These are phyloP conservation scores for Pseudocercospora vitis DNA, from an alignment of 2,329 filamentous ascomycete genomes.

Conservation along the genomic window DNA sequence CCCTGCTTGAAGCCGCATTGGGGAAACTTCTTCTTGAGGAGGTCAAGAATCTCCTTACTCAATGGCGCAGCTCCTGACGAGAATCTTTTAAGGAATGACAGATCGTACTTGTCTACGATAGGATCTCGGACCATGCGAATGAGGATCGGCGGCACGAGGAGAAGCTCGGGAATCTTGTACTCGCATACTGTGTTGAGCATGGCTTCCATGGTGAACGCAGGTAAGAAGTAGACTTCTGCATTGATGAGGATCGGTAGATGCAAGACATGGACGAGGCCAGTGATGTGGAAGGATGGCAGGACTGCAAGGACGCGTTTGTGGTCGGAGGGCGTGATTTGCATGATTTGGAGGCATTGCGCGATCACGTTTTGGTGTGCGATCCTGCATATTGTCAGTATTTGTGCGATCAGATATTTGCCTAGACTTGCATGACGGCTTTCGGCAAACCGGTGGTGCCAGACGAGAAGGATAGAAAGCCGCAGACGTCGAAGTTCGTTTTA, in stretches of 20 bases:
- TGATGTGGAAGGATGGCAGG: conserved; percentile 63
- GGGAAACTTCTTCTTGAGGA: conserved; percentile 58
- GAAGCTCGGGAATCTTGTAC: conserved; percentile 56
- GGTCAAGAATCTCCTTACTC: conserved; percentile 57
- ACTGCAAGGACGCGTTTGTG: conserved; percentile 57
- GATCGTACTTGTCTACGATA: conserved; percentile 56
- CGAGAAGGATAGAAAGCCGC: conserved; percentile 54
- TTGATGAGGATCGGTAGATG: conserved; percentile 64
- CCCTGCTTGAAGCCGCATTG: conserved; percentile 59
- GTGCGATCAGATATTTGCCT: neutral
- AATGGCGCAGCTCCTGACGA: conserved; percentile 62
- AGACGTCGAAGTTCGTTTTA: conserved; percentile 58
- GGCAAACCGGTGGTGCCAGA: conserved; percentile 53
- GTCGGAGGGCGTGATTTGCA: conserved; percentile 52
- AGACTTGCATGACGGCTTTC: conserved; percentile 43
- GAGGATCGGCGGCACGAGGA: conserved; percentile 61
- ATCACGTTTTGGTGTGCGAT: conserved; percentile 57
- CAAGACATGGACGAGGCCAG: conserved; percentile 62
- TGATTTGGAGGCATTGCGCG: conserved; percentile 61
- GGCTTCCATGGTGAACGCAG: conserved; percentile 60
- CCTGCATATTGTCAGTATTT: conserved; percentile 37
- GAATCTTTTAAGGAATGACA: conserved; percentile 57
- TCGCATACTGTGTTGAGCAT: conserved; percentile 57
- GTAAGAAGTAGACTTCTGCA: conserved; percentile 65
- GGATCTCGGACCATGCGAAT: conserved; percentile 61